Conservation (phyloP, 148 eudicot species). For the Amaranthus hypochondriacus region DNA sequence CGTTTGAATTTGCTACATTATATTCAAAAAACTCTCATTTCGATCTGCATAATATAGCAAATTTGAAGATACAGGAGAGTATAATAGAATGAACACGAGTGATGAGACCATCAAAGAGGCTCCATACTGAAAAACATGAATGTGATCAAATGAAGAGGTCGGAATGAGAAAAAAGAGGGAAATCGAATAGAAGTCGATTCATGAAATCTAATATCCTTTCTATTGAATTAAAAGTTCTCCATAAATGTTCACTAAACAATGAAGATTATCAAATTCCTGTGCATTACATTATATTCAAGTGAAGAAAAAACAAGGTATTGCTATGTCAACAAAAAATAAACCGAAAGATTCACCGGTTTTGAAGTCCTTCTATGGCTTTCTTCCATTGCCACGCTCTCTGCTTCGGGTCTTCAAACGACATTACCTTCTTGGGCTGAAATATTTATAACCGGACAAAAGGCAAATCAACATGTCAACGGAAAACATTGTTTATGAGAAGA, state of each 20-base stretch:
- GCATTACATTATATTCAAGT: slow-evolving; percentile 10
- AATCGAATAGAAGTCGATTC: neutral
- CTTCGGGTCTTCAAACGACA: slow-evolving; percentile 90
- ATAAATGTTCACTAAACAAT: slow-evolving; percentile 8
- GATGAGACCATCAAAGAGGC: too few species aligned
- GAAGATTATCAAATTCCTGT: slow-evolving; percentile 16
- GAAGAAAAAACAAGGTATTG: neutral
- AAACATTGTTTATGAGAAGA: neutral
- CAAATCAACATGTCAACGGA: neutral
- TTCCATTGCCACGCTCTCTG: slow-evolving; percentile 95
- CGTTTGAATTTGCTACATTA: too few species aligned
- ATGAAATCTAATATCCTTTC: slow-evolving; percentile 13
- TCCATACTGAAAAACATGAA: too few species aligned
- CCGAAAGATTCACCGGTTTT: slow-evolving; percentile 47
- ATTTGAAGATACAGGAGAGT: too few species aligned
- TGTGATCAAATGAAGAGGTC: too few species aligned
- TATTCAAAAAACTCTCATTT: too few species aligned
- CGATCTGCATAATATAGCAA: too few species aligned
- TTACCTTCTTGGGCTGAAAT: slow-evolving; percentile 80
- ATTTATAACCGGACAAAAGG: neutral
- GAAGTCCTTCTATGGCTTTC: slow-evolving; percentile 89
- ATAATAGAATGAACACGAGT: too few species aligned
- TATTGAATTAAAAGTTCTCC: slow-evolving; percentile 15
- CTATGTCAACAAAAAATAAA: neutral
- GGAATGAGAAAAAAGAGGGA: too few species aligned